These are phyloP conservation scores for Smittium culicis DNA, from an alignment of 371 early-diverging fungal genomes.

Conservation along the genomic window DNA sequence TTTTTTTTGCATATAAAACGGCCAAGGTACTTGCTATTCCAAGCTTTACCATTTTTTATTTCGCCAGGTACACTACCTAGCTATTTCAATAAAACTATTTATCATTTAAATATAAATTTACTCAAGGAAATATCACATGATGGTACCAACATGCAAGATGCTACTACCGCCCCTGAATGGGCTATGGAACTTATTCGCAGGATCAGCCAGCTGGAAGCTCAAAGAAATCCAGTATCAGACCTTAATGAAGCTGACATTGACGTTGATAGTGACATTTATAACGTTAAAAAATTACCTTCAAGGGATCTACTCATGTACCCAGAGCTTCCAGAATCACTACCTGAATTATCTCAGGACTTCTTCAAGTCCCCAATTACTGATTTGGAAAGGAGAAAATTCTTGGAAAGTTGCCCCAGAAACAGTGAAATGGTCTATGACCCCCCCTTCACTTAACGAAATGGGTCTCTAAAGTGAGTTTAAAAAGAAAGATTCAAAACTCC, in stretches of 20 bases:
- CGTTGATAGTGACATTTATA: neutral
- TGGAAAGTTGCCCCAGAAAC: neutral
- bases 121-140: neutral
- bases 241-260: neutral
- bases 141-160: neutral
- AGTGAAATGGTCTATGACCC: neutral
- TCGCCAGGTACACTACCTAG: neutral
- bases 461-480: neutral
- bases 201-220: neutral
- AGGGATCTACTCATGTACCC: slow-evolving; percentile 8
- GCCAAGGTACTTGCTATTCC: too few relatives aligned
- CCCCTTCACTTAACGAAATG: neutral
- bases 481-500: neutral
- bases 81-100: neutral
- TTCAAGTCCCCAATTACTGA: neutral
- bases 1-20: too few relatives aligned
- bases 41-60: too few relatives aligned
- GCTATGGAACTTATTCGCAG: neutral
- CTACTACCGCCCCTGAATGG: neutral
- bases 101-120: neutral
- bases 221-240: neutral
- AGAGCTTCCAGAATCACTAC: neutral
- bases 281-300: neutral
- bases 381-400: neutral
- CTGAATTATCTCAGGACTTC: neutral